Evolutionary conservation across 2,329 filamentous ascomycete species (phyloP).

Genomic region (Aspergillus spinulosporus): DNA sequence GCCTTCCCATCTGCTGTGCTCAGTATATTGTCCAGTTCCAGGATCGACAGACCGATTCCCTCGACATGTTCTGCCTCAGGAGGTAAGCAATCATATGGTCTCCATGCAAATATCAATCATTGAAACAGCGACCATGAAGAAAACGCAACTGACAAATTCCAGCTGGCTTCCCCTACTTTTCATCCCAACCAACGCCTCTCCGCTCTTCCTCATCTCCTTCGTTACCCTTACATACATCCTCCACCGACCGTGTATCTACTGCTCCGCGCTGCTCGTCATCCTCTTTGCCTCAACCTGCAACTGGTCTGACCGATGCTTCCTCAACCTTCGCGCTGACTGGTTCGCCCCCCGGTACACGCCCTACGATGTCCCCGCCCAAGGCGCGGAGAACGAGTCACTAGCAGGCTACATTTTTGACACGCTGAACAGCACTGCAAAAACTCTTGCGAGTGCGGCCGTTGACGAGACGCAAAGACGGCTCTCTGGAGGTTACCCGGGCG

Average conservation of each 20-base stretch:
- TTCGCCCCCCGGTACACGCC: slow-evolving; percentile 72
- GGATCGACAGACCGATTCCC: slow-evolving; percentile 2
- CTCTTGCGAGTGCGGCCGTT: slow-evolving; percentile 66
- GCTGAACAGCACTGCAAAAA: slow-evolving; percentile 69
- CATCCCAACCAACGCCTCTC: slow-evolving; percentile 82
- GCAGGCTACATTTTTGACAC: slow-evolving; percentile 45
- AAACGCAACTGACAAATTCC: slow-evolving; percentile 2
- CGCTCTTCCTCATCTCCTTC: slow-evolving; percentile 82
- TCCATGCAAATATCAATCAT: too few relatives aligned
- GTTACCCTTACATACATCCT: slow-evolving; percentile 93
- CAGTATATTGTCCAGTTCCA: neutral
- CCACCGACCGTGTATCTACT: slow-evolving; percentile 96
- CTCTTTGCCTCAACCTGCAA: slow-evolving; percentile 90
- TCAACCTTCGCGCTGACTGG: slow-evolving; percentile 90
- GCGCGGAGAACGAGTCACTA: slow-evolving; percentile 29
- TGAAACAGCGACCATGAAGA: neutral
- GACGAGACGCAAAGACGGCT: slow-evolving; percentile 56
- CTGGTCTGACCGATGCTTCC: slow-evolving; percentile 87
- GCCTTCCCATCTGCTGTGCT: slow-evolving; percentile 9
- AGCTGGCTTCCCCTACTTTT: slow-evolving; percentile 87
- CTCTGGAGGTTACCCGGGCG: neutral
- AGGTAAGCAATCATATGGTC: slow-evolving; percentile 48
- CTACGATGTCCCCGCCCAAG: slow-evolving; percentile 19
- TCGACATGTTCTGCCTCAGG: slow-evolving; percentile 65
- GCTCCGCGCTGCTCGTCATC: slow-evolving; percentile 90